Base-by-base conservation (phyloP, 2,329 filamentous ascomycete species). In the Hymenoscyphus albidus region DNA sequence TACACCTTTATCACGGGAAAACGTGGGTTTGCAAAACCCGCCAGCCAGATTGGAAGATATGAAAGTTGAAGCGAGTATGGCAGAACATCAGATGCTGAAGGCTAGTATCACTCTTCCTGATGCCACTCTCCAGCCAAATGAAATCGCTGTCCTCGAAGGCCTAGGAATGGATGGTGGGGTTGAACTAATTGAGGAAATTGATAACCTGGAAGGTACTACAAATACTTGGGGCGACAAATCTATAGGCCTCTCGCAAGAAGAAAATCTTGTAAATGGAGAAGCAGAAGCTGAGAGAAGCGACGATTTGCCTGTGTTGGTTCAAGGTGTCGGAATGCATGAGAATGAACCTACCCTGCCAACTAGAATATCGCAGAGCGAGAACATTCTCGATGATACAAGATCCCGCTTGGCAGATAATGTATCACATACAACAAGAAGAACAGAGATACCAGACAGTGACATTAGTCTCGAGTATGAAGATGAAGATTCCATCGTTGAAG, bases 391-490 rank as follows among this genome's bases (percentile, higher is more conserved):
- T 5, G 42, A 44, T 7, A 44, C 3, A 44, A 16, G 14, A n/a
- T 44, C 42, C 14, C 14, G 13, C 14, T 44, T 44, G 5, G 5
- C 18, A 54, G 10, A 38, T n/a, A 27, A 38, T n/a, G 3, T n/a
- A 38, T 38, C 32, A n/a, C n/a, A n/a, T 5, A 38, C 27, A 35
- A 35, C 14, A 32, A 57, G 32, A 13, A 18, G 31, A 32, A 57
- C 16, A 27, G 55, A 57, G 13, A 57, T 57, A 32, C 55, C 55
- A 7, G 55, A 38, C n/a, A 57, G 55, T 31, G 55, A 57, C 35
- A 38, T 38, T 27, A 57, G 32, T 57, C 55, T 38, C 16, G 31
- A 57, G 16, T 31, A 57, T 57, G 27, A 12, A 27, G 48, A 57
- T 57, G 27, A 12, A 27, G 48, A 13, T 10, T 54, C 48, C 22